Conservation (phyloP, 768 basidiomycete species). For the Termitomyces sp. region DNA sequence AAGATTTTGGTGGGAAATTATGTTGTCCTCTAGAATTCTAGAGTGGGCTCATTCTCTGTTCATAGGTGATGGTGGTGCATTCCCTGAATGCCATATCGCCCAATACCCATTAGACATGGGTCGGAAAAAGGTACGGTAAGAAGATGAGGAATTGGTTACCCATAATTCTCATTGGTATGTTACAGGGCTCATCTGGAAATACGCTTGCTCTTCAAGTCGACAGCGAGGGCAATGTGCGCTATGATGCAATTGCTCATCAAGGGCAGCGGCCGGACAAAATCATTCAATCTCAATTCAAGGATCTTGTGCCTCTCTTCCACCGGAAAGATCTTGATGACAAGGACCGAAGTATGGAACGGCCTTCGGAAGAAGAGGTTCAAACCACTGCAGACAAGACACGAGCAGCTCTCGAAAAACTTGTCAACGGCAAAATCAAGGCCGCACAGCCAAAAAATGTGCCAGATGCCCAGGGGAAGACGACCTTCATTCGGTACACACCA, state of each 20-base stretch:
- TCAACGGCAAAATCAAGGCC: conserved; percentile 95
- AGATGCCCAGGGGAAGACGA: conserved; percentile 75
- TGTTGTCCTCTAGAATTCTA: not conserved
- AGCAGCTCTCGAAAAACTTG: conserved; percentile 88
- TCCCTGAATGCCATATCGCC: conserved; percentile 94
- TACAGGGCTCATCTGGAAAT: conserved; percentile 84
- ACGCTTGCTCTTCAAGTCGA: conserved; percentile 97
- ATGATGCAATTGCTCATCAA: conserved; percentile 95
- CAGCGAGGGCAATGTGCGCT: conserved; percentile 92
- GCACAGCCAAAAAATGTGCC: conserved; percentile 96
- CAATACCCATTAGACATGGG: conserved; percentile 97
- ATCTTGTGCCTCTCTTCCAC: conserved; percentile 88
- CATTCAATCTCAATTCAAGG: conserved; percentile 96
- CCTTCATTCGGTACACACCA: conserved; percentile 95
- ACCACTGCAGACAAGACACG: conserved; percentile 89
- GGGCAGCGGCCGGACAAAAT: conserved; percentile 85
- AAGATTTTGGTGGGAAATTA: conserved; percentile 72
- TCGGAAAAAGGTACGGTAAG: conserved; percentile 75
- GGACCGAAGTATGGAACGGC: conserved; percentile 79
- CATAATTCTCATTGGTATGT: conserved; percentile 4
- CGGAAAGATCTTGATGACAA: conserved; percentile 83
- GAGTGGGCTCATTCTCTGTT: not conserved
- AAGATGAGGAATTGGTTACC: not conserved
- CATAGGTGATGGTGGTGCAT: conserved; percentile 79
- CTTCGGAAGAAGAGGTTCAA: conserved; percentile 90